Evolutionary conservation across 139 green algal genomes (phyloP), one percentile per base, ranked within the genome.

Genomic region (Dunaliella primolecta): DNA sequence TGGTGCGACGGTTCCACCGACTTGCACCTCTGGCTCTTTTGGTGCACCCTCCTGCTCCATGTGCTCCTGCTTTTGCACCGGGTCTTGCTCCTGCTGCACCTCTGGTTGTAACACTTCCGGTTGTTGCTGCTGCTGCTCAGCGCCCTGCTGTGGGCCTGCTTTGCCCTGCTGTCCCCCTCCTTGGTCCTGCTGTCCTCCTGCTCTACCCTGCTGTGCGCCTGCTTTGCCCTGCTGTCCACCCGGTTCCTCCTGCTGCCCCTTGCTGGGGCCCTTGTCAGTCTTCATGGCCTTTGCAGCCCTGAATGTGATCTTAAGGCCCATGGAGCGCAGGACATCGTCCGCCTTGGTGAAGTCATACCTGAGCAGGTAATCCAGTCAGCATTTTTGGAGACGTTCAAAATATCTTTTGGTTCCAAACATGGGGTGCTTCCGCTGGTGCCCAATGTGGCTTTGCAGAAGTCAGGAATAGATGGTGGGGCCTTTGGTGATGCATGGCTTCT

Each of bases 281-380:
- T 21, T 7, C 74, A 21, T 27, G 20, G 74, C 74, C 56, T 15
- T 21, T 72, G 56, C 56, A 72, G 20, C 56, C 81, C 85, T 81
- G 74, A 87, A 82, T 27, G 81, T 89, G 34, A 90, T 87, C 0
- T 83, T 56, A 0, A 96, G 34, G 30, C 92, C 91, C 78, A 96
- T 71, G 3, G 30, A 46, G 0, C 84, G 75, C 11, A 97, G 91
- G 36, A 95, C 86, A 0, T 29, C 83, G 84, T 97, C 94, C 0
- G 94, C 87, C 3, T 35, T 38, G 2, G 21, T 71, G 78, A 96
- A 98, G 83, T 96, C 89, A 74, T 95, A 96, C 36, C 70, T 88
- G 74, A 82, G 3, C 2, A 36, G 2, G 21, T 2, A 11, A 36
- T 21, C 29, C 30, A 25, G 72, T 78, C n/a, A n/a, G n/a, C n/a